Percentiles rank a stretch among this genome's conserved stretches.
These are phyloP conservation scores for Diaporthe amygdali DNA, from an alignment of 2,329 filamentous ascomycete genomes.

Conservation along the genomic window DNA sequence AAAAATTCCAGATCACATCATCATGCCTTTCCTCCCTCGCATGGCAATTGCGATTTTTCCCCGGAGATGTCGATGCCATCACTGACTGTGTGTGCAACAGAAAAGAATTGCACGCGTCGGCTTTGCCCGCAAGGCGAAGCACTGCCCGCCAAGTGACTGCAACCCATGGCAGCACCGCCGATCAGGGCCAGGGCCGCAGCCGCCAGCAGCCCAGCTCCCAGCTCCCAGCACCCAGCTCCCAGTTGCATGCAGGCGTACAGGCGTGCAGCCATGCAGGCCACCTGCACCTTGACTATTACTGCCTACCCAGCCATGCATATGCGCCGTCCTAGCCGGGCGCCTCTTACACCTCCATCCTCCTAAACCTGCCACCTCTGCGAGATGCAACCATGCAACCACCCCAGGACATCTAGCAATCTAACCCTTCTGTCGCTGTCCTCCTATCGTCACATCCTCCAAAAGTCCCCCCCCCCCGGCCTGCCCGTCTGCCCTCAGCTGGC, in stretches of 20 bases:
- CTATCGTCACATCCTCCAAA: not conserved
- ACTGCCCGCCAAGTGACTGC: constrained; percentile 2
- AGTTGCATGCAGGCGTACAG: too few species aligned
- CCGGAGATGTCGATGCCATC: constrained; percentile 5
- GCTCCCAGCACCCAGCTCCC: not conserved
- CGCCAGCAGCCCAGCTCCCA: not conserved
- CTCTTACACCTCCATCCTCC: not conserved
- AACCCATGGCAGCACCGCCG: not conserved
- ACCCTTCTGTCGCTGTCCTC: not conserved
- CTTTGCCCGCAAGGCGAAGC: constrained; percentile 14
- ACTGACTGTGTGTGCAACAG: not conserved
- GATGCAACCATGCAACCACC: not conserved
- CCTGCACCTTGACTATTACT: not conserved
- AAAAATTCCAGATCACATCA: too few species aligned
- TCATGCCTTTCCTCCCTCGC: not conserved
- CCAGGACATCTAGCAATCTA: not conserved
- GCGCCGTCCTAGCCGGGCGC: constrained; percentile 11
- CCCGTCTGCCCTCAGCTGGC: constrained; percentile 1
- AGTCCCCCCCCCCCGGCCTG: not conserved
- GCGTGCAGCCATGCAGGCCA: not conserved
- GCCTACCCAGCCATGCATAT: not conserved
- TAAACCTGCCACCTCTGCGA: too few species aligned
- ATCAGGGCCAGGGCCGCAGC: constrained; percentile 5
- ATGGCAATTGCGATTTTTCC: not conserved
- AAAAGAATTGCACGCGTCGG: not conserved